Evolutionary conservation across 1,284 basidiomycete species (phyloP), one percentile per base, ranked within the genome.

Genomic region (Heterobasidion occidentale): DNA sequence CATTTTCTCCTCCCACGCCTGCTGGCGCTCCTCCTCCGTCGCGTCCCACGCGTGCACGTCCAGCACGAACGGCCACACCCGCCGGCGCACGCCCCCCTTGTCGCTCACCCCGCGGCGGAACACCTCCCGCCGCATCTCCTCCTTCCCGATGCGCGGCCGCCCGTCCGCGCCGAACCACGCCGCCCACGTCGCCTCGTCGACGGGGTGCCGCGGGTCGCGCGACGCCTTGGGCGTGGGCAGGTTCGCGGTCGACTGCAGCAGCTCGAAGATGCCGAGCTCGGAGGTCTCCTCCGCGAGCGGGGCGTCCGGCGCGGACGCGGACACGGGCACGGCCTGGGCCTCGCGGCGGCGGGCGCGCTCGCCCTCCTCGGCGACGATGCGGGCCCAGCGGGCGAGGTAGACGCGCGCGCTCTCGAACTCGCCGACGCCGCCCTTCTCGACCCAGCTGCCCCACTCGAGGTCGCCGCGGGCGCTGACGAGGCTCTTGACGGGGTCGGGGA

Each of bases 401-500:
- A 99, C 92, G 3, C 96, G 78, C 0, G 97, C 96, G 57, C 90
- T 90, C 70, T 99, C 97, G 68, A 96, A 99, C 69, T 95, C 93
- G 12, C 88, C 91, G 9, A 93, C 88, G 5, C 90, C 92, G 14
- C 90, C 90, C 64, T 90, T 86, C 67, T 91, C 87, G 9, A 91
- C 84, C 88, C 88, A 90, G 61, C 88, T 90, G 11, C 86, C 83
- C 83, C 91, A 90, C 63, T 92, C 88, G 70, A 85, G 81, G 65
- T 92, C 93, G 15, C 90, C 91, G 58, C 83, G 83, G 4, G 82
- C 93, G 64, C 86, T 91, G 1, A 96, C 92, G 45, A 97, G 80
- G 58, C 87, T 92, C 61, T 81, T 83, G 49, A 96, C 91, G 0
- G 94, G 93, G 60, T 94, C 91, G 0, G 94, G 94, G 7, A 98